Conservation (phyloP, 2,329 filamentous ascomycete species). For the Talaromyces piceae region DNA sequence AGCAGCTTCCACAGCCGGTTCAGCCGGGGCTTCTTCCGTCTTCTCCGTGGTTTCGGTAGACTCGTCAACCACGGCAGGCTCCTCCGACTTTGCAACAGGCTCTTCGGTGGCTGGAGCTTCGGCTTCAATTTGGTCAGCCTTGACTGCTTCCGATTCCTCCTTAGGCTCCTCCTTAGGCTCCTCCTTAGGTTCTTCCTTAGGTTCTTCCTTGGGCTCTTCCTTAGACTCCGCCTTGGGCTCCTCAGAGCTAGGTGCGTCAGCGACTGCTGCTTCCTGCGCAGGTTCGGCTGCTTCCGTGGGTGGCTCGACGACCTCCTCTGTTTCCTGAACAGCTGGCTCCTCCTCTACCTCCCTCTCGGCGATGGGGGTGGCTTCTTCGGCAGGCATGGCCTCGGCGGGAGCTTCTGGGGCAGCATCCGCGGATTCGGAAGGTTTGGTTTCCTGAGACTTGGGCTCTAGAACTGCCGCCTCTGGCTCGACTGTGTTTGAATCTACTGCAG, state of each 20-base stretch:
- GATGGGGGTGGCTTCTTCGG: neutral
- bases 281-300: conserved; percentile 1
- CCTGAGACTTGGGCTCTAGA: neutral
- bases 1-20: neutral
- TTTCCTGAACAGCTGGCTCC: conserved; percentile 1
- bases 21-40: neutral
- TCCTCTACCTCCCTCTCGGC: neutral
- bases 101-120: neutral
- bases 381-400: neutral
- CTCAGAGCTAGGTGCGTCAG: neutral
- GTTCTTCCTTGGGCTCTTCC: neutral
- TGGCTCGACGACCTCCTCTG: neutral
- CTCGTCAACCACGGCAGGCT: neutral
- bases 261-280: neutral
- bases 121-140: conserved; percentile 10
- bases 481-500: neutral
- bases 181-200: conserved; percentile 5
- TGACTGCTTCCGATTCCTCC: conserved; percentile 7
- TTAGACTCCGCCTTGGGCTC: too few species aligned
- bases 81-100: conserved; percentile 1
- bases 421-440: neutral
- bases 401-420: neutral
- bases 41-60: neutral
- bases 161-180: conserved; percentile 8
- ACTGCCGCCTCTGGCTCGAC: neutral